A percentile compares a stretch with the other conserved stretches of the same genome.
phyloP scores from a whole-genome alignment of 176 grass and related monocot species.

The Aegilops sharonensis region DNA sequence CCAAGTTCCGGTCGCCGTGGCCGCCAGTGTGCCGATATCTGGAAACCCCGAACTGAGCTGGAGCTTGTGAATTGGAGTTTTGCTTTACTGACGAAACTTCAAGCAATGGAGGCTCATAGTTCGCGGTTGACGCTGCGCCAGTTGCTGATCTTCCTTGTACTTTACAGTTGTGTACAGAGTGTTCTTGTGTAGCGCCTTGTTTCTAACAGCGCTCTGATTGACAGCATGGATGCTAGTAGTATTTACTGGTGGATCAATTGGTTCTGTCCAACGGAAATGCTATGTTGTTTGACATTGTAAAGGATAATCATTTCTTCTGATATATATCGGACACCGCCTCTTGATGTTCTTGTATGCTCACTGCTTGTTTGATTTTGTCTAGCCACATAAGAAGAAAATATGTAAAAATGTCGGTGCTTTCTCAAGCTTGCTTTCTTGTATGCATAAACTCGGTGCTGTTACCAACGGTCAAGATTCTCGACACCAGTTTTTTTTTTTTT shows the following conservation, averaged over 20 bases:
- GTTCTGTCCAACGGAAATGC: not conserved
- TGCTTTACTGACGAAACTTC: not conserved
- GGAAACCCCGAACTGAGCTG: not conserved
- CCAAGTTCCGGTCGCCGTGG: not conserved
- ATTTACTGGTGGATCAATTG: not conserved
- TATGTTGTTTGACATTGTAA: not conserved
- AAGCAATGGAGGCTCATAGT: not conserved
- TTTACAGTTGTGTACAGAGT: conserved; percentile 25
- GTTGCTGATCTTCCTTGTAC: conserved; percentile 20
- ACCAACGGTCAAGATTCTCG: too few relatives aligned
- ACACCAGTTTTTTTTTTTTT: too few relatives aligned
- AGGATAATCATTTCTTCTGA: not conserved
- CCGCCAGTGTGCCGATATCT: not conserved
- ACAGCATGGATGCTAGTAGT: not conserved
- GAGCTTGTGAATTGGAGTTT: not conserved
- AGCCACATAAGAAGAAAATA: not conserved
- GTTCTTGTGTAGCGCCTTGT: conserved; percentile 28
- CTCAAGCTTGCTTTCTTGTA: not conserved
- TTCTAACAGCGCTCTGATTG: not conserved
- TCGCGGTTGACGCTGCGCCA: not conserved
- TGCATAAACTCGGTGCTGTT: not conserved
- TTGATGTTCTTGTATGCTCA: conserved; percentile 13
- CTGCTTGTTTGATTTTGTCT: not conserved
- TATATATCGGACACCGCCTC: not conserved
- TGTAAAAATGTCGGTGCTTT: not conserved